A percentile compares a stretch with the other conserved stretches of the same genome.
phyloP scores from a whole-genome alignment of 2,329 filamentous ascomycete species.

The Furcasterigmium sp. region DNA sequence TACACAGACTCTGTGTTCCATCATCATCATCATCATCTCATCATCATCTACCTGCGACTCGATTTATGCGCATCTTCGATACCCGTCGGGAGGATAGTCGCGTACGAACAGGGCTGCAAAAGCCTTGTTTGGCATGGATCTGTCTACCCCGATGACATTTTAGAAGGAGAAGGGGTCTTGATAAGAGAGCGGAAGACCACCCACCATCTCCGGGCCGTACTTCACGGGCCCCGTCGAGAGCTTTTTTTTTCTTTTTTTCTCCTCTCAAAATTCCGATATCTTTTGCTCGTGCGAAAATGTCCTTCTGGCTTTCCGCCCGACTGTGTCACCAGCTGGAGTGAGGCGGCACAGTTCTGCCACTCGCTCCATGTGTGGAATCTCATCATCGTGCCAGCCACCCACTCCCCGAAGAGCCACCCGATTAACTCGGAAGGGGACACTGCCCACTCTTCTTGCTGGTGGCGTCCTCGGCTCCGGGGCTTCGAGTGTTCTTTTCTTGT shows the following conservation, averaged over 20 bases:
- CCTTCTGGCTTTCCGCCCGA: too few relatives aligned
- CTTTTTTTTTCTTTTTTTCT: neutral
- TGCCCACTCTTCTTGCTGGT: neutral
- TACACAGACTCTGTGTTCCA: conserved; percentile 2
- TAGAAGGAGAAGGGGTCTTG: neutral
- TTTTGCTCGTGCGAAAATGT: too few relatives aligned
- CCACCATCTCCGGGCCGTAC: neutral
- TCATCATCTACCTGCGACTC: conserved; percentile 7
- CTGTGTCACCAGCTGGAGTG: too few relatives aligned
- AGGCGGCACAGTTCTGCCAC: too few relatives aligned
- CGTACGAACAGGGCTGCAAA: neutral
- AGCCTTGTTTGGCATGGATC: too few relatives aligned
- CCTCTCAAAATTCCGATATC: too few relatives aligned
- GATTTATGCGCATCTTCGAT: conserved; percentile 12
- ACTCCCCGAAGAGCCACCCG: too few relatives aligned
- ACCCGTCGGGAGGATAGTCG: conserved; percentile 12
- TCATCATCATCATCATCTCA: conserved; percentile 1
- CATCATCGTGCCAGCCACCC: too few relatives aligned
- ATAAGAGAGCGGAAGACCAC: neutral
- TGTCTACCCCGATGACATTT: neutral
- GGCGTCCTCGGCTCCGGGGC: neutral
- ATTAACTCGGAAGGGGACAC: neutral
- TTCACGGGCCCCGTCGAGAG: neutral
- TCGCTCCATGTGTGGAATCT: too few relatives aligned
- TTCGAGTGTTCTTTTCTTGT: neutral